phyloP scores from a whole-genome alignment of 2,329 filamentous ascomycete genomes.

The Alternaria ethzedia region DNA sequence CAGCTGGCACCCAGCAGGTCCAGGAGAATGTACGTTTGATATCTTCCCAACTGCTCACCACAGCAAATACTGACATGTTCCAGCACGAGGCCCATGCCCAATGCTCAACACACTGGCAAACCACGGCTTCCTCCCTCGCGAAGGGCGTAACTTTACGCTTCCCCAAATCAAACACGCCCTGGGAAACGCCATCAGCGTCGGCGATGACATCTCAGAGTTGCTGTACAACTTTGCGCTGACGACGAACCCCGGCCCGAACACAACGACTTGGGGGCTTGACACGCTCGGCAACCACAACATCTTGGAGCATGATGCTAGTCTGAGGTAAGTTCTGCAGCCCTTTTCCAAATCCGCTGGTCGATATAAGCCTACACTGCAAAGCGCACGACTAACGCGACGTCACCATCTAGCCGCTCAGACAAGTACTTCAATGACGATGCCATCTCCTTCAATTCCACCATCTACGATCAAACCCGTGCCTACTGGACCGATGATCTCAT shows the following conservation, averaged over 20 bases:
- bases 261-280: conserved; percentile 26
- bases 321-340: neutral
- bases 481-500: conserved; percentile 25
- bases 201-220: neutral
- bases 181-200: conserved; percentile 8
- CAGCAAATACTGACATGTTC: neutral
- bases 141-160: conserved; percentile 43
- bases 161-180: conserved; percentile 28
- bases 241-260: conserved; percentile 11
- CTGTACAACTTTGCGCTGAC: conserved; percentile 7
- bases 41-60: neutral
- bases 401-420: neutral
- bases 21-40: neutral
- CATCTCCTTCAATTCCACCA: conserved; percentile 52
- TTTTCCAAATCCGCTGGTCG: neutral
- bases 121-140: conserved; percentile 42
- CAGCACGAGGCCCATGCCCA: conserved; percentile 37
- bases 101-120: conserved; percentile 46
- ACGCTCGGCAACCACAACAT: conserved; percentile 54
- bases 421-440: neutral
- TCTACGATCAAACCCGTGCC: conserved; percentile 55
- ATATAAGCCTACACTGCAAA: neutral
- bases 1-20: conserved; percentile 1
- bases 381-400: neutral
- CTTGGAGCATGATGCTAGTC: conserved; percentile 57